A percentile compares a stretch with the other conserved stretches of the same genome.
These are phyloP conservation scores for Endoconidiophora laricicola DNA, from an alignment of 2,329 filamentous ascomycete species.

Conservation along the genomic window DNA sequence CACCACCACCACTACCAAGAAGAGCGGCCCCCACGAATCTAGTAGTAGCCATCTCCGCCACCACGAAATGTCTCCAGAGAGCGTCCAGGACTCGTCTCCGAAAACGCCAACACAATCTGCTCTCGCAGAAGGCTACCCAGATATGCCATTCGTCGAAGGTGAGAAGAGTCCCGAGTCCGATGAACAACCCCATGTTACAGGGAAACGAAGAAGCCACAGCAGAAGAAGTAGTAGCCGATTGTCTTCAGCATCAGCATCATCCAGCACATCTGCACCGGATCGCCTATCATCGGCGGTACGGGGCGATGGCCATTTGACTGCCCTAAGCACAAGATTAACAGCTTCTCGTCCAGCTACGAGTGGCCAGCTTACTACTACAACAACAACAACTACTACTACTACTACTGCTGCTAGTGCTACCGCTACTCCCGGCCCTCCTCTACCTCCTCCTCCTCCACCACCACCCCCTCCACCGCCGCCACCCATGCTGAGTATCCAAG, in stretches of 20 bases:
- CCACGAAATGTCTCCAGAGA: slow-evolving; percentile 26
- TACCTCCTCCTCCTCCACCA: slow-evolving; percentile 25
- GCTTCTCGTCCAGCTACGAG: slow-evolving; percentile 28
- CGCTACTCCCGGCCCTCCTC: slow-evolving; percentile 17
- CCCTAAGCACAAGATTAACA: slow-evolving; percentile 20
- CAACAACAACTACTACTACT: slow-evolving; percentile 17
- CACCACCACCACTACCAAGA: slow-evolving; percentile 24
- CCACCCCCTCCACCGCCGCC: slow-evolving; percentile 55
- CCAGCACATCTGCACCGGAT: not conserved
- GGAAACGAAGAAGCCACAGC: no score
- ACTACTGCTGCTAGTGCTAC: slow-evolving; percentile 15
- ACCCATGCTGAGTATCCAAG: slow-evolving; percentile 51
- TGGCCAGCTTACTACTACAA: slow-evolving; percentile 22
- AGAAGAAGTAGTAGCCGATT: not conserved
- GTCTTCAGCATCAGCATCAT: slow-evolving; percentile 4
- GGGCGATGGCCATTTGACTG: slow-evolving; percentile 17
- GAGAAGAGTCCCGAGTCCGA: slow-evolving; percentile 12
- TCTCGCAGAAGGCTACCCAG: slow-evolving; percentile 21
- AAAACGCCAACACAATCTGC: slow-evolving; percentile 40
- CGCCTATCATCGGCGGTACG: not conserved
- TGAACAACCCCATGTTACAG: no score
- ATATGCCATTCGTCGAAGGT: slow-evolving; percentile 10
- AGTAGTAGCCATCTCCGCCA: slow-evolving; percentile 23
- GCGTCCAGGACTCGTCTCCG: slow-evolving; percentile 38
- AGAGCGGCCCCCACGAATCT: slow-evolving; percentile 19